Percentiles rank a stretch among this genome's conserved stretches.
These are phyloP conservation scores for Fistulina hepatica DNA, from an alignment of 1,284 basidiomycete species.

Conservation along the genomic window DNA sequence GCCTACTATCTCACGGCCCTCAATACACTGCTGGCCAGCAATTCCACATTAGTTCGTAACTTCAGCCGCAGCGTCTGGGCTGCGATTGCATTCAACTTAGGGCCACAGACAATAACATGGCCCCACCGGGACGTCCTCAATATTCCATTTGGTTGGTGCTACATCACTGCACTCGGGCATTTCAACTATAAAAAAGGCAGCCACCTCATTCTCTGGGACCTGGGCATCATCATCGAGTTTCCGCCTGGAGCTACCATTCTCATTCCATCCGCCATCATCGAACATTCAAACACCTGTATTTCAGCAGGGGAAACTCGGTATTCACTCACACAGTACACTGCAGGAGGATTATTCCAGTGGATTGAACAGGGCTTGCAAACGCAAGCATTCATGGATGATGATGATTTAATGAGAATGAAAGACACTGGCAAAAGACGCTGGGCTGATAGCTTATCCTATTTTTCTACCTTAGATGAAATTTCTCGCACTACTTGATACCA, in stretches of 20 bases:
- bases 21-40: no score
- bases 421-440: no score
- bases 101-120: not conserved
- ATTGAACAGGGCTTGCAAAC: conserved; percentile 6
- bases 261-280: conserved; percentile 6
- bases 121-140: conserved; percentile 5
- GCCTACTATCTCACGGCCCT: no score
- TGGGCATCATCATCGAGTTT: conserved; percentile 6
- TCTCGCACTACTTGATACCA: no score
- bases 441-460: no score
- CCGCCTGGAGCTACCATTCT: conserved; percentile 6
- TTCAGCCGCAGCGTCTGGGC: no score
- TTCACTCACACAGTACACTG: conserved; percentile 1
- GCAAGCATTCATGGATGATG: no score
- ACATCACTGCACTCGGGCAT: conserved; percentile 3
- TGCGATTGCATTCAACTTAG: conserved; percentile 4
- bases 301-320: conserved; percentile 3
- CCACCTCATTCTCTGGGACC: conserved; percentile 6
- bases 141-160: conserved; percentile 8
- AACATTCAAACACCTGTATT: conserved; percentile 5
- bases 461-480: no score
- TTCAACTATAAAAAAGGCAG: conserved; percentile 6
- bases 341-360: not conserved
- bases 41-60: no score
- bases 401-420: no score